phyloP scores from a whole-genome alignment of 2,329 filamentous ascomycete species.

The Epichloe sibirici region DNA sequence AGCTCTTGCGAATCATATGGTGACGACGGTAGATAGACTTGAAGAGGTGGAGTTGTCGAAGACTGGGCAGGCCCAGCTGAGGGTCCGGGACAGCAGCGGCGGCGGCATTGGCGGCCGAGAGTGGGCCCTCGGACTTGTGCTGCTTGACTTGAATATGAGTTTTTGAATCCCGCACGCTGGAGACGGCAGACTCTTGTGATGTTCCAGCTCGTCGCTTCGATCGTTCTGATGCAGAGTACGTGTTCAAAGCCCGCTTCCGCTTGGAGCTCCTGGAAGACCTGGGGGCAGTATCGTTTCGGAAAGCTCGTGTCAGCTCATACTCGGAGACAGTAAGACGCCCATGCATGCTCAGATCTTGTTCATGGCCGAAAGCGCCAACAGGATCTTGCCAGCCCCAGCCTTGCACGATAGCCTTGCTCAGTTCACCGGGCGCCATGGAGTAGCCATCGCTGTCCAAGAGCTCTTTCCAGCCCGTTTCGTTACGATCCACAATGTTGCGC shows the following conservation, averaged over 20 bases:
- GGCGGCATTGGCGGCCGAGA: constrained; percentile 79
- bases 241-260: constrained; percentile 40
- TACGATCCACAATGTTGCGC: constrained; percentile 80
- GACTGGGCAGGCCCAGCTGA: constrained; percentile 61
- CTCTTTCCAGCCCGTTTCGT: constrained; percentile 93
- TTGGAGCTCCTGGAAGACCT: constrained; percentile 38
- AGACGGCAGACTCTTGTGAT: constrained; percentile 28
- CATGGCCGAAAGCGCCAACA: constrained; percentile 58
- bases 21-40: constrained; percentile 94
- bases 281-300: constrained; percentile 29
- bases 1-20: constrained; percentile 78
- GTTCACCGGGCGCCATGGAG: constrained; percentile 63
- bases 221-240: constrained; percentile 33
- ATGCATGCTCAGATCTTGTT: constrained; percentile 62
- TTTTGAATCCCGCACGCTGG: constrained; percentile 29
- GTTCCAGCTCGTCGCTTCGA: constrained; percentile 39
- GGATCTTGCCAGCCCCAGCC: constrained; percentile 98
- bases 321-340: constrained; percentile 41
- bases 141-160: constrained; percentile 28
- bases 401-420: constrained; percentile 74
- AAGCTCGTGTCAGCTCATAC: constrained; percentile 32
- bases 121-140: constrained; percentile 64
- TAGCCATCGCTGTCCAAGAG: constrained; percentile 79
- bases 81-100: constrained; percentile 71
- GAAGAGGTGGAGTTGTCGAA: constrained; percentile 81